Percentiles rank a stretch among this genome's conserved stretches.
These are phyloP conservation scores for Claviceps pusilla DNA, from an alignment of 2,329 filamentous ascomycete species.

Conservation along the genomic window DNA sequence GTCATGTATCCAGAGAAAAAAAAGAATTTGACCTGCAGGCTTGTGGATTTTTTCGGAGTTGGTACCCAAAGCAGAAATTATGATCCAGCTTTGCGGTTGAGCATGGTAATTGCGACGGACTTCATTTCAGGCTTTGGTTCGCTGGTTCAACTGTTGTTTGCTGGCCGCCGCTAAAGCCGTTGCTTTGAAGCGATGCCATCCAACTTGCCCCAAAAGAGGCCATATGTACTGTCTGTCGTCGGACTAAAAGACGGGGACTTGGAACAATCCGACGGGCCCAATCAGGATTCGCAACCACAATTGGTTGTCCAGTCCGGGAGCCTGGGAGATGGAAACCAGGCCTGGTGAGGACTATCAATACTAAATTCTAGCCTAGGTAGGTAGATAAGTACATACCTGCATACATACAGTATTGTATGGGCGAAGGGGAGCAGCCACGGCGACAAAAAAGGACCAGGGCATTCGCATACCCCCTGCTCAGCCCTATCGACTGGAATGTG, in stretches of 20 bases:
- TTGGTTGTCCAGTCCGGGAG: neutral
- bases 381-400: too few species aligned
- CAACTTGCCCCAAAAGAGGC: neutral
- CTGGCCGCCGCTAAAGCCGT: neutral
- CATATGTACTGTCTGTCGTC: neutral
- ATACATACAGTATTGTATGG: too few species aligned
- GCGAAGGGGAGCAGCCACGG: neutral
- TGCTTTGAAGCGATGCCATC: neutral
- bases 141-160: neutral
- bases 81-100: neutral
- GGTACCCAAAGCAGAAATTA: neutral
- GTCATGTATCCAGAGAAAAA: neutral
- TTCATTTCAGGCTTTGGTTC: neutral
- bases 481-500: constrained; percentile 6
- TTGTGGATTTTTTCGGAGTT: neutral
- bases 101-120: neutral
- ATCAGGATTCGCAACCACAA: neutral
- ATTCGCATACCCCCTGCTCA: constrained; percentile 5
- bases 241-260: neutral
- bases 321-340: neutral
- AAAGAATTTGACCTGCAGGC: too few species aligned
- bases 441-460: neutral
- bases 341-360: neutral
- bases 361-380: too few species aligned
- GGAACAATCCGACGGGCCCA: constrained; percentile 2